These are phyloP conservation scores for Penstemon davidsonii DNA, from an alignment of 257 asterid species.

Conservation along the genomic window DNA sequence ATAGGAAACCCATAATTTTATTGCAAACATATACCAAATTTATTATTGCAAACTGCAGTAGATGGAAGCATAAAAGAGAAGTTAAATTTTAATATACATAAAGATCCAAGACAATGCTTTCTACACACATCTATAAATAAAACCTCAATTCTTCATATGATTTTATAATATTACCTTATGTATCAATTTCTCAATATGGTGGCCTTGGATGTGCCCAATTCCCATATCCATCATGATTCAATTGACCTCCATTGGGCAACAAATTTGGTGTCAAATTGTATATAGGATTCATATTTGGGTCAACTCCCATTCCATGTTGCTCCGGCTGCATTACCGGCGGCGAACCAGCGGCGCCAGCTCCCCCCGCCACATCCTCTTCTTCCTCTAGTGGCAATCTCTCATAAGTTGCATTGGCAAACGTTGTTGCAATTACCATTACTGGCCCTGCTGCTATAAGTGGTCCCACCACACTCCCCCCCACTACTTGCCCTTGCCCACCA, in stretches of 20 bases:
- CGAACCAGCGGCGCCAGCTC: slow-evolving; percentile 27
- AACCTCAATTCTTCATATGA: not conserved
- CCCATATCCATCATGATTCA: slow-evolving; percentile 45
- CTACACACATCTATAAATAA: not conserved
- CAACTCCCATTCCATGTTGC: slow-evolving; percentile 33
- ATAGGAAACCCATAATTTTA: not conserved
- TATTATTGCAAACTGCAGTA: slow-evolving; percentile 4
- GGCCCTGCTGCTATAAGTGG: slow-evolving; percentile 46
- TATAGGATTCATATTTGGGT: slow-evolving; percentile 23
- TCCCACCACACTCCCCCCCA: slow-evolving; percentile 48
- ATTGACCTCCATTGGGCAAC: slow-evolving; percentile 44
- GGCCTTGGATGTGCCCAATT: slow-evolving; percentile 43
- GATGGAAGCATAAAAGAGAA: not conserved
- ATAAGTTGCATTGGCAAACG: slow-evolving; percentile 44
- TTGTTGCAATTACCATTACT: slow-evolving; percentile 45
- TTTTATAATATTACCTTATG: not conserved
- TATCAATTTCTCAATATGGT: slow-evolving; percentile 25
- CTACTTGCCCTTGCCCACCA: slow-evolving; percentile 45
- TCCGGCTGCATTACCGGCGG: slow-evolving; percentile 32
- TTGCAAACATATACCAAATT: not conserved
- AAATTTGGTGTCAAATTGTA: slow-evolving; percentile 43
- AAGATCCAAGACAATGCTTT: not conserved
- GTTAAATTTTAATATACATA: slow-evolving; percentile 26
- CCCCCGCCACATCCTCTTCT: slow-evolving; percentile 39
- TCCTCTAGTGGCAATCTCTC: slow-evolving; percentile 48